phyloP scores from a whole-genome alignment of 1,284 basidiomycete genomes.

The Malassezia sp. region DNA sequence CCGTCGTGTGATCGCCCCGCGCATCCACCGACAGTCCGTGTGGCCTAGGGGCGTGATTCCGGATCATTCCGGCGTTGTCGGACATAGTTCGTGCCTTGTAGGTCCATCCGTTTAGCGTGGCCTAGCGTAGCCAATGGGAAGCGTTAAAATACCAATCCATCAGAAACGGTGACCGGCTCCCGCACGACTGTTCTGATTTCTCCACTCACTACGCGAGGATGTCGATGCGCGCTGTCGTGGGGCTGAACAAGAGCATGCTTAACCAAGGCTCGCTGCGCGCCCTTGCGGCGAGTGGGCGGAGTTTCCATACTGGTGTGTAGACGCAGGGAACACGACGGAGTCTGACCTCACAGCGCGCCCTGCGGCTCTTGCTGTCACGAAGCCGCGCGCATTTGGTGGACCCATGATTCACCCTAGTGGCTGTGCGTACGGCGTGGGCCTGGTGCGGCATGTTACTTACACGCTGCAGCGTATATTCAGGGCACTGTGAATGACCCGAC shows the following conservation, averaged over 20 bases:
- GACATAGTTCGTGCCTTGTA: too few species aligned
- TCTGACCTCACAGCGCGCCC: slow-evolving; percentile 6
- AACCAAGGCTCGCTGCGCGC: slow-evolving; percentile 1
- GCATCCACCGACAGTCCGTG: too few species aligned
- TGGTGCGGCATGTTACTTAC: background rate
- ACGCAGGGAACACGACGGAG: background rate
- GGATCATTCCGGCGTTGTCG: too few species aligned
- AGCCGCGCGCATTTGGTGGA: slow-evolving; percentile 13
- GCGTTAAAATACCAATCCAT: background rate
- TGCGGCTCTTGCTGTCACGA: slow-evolving; percentile 1
- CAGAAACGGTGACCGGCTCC: too few species aligned
- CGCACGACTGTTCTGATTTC: too few species aligned
- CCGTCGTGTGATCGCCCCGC: too few species aligned
- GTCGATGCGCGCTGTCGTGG: slow-evolving; percentile 13
- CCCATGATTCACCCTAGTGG: slow-evolving; percentile 13
- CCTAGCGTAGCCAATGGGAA: too few species aligned
- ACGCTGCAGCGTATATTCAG: slow-evolving; percentile 63
- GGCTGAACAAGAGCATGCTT: slow-evolving; percentile 8
- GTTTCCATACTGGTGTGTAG: slow-evolving; percentile 15
- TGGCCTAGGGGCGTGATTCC: too few species aligned
- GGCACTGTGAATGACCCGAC: slow-evolving; percentile 94
- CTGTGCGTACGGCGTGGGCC: slow-evolving; percentile 3
- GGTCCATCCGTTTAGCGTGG: too few species aligned
- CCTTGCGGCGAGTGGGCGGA: slow-evolving; percentile 3
- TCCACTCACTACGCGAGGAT: too few species aligned